phyloP scores from a whole-genome alignment of 768 basidiomycete species.

The Chiua virens region DNA sequence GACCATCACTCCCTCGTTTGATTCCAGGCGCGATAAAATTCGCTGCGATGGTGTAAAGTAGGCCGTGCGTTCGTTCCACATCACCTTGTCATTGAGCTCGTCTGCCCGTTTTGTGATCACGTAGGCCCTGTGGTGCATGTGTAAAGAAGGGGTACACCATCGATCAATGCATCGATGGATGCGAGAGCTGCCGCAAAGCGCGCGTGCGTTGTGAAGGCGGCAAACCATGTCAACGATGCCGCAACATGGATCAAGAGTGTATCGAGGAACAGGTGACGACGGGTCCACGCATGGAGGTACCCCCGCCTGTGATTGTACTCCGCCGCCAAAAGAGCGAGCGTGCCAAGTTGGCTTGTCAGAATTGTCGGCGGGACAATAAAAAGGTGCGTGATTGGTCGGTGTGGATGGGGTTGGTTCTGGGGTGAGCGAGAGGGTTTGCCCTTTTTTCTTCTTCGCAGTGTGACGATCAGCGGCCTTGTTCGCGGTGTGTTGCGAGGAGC shows the following conservation, averaged over 20 bases:
- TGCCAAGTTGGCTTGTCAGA: slow-evolving; percentile 59
- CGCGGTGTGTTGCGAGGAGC: slow-evolving; percentile 52
- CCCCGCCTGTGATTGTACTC: slow-evolving; percentile 20
- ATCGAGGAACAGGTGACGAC: slow-evolving; percentile 38
- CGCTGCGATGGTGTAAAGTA: slow-evolving; percentile 58
- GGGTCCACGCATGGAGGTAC: slow-evolving; percentile 24
- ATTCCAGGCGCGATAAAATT: slow-evolving; percentile 56
- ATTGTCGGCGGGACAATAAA: slow-evolving; percentile 64
- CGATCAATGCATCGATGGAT: slow-evolving; percentile 61
- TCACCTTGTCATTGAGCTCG: slow-evolving; percentile 1
- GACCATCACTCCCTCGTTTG: not conserved
- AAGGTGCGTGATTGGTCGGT: slow-evolving; percentile 40
- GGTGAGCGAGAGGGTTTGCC: not conserved
- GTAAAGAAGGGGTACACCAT: slow-evolving; percentile 51
- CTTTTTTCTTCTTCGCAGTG: slow-evolving; percentile 42
- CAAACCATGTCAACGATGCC: slow-evolving; percentile 36
- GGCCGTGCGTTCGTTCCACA: slow-evolving; percentile 5
- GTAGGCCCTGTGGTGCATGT: slow-evolving; percentile 60
- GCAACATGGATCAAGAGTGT: slow-evolving; percentile 43
- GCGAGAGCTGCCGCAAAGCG: slow-evolving; percentile 56
- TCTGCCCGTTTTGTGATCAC: not conserved
- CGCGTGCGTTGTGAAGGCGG: slow-evolving; percentile 44
- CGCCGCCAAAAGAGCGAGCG: slow-evolving; percentile 45
- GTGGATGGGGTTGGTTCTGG: not conserved
- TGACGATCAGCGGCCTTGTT: slow-evolving; percentile 62